Conservation (phyloP, 495 filamentous ascomycete genomes). For the Penicillium verhagenii region DNA sequence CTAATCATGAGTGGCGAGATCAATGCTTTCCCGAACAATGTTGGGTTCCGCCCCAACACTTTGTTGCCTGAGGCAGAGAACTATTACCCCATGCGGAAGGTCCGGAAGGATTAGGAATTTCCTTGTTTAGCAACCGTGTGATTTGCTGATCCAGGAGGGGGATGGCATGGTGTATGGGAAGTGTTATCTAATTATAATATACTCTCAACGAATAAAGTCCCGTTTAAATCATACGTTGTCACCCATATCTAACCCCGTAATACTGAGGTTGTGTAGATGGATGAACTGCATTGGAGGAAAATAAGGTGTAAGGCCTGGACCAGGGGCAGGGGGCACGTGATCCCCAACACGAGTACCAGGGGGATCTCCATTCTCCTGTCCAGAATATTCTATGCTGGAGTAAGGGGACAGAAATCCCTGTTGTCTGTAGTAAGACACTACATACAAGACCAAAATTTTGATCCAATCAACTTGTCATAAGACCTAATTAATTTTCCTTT, state of each 20-base stretch:
- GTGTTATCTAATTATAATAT: neutral
- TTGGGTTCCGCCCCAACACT: constrained; percentile 37
- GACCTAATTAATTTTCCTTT: too few relatives aligned
- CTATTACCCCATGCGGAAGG: neutral
- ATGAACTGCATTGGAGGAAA: neutral
- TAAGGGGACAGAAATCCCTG: neutral
- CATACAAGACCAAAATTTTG: neutral
- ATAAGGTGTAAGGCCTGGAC: neutral
- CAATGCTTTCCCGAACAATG: constrained; percentile 21
- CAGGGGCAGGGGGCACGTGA: constrained; percentile 1
- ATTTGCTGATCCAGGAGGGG: neutral
- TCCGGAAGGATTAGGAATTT: constrained; percentile 1
- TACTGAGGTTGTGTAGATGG: neutral
- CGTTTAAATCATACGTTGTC: neutral
- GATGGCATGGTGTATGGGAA: neutral
- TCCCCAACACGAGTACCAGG: neutral
- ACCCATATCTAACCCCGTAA: neutral
- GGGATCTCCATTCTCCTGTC: neutral
- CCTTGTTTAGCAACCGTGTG: neutral
- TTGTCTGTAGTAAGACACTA: neutral
- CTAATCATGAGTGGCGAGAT: constrained; percentile 19
- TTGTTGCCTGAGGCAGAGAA: constrained; percentile 20
- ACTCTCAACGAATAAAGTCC: neutral
- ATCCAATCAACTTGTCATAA: neutral
- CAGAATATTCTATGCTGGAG: neutral